These are phyloP conservation scores for Nectriaceae sp. DNA, from an alignment of 2,329 filamentous ascomycete genomes.

Conservation along the genomic window DNA sequence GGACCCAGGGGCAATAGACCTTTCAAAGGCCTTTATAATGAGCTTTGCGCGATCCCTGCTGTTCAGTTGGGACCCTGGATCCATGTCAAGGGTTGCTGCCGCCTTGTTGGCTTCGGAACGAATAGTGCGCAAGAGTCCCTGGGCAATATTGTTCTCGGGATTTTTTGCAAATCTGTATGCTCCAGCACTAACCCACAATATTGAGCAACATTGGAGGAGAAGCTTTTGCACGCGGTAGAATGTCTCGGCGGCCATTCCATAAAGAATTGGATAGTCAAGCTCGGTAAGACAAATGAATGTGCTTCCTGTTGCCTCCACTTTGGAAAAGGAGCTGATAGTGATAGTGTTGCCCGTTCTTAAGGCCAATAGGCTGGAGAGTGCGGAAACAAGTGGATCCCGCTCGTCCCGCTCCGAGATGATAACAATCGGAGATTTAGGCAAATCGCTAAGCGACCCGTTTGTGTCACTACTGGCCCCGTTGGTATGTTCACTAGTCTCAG, in stretches of 20 bases:
- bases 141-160: constrained; percentile 46
- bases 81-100: constrained; percentile 48
- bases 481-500: neutral
- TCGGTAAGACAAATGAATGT: constrained; percentile 45
- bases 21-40: constrained; percentile 30
- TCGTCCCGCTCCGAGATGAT: constrained; percentile 25
- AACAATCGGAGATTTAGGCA: constrained; percentile 17
- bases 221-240: constrained; percentile 41
- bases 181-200: constrained; percentile 44
- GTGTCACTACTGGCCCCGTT: constrained; percentile 1
- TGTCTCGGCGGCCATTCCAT: constrained; percentile 37
- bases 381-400: constrained; percentile 18
- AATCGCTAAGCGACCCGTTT: neutral
- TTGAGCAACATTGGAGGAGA: constrained; percentile 35
- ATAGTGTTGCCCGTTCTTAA: constrained; percentile 21
- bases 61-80: constrained; percentile 36
- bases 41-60: constrained; percentile 32
- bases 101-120: constrained; percentile 48
- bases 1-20: constrained; percentile 14
- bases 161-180: constrained; percentile 38
- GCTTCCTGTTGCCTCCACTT: constrained; percentile 12
- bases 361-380: constrained; percentile 23
- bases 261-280: constrained; percentile 45
- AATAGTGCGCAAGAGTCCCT: constrained; percentile 46
- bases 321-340: constrained; percentile 17